These are phyloP conservation scores for Colletotrichum cereale DNA, from an alignment of 2,329 filamentous ascomycete species.

Conservation along the genomic window DNA sequence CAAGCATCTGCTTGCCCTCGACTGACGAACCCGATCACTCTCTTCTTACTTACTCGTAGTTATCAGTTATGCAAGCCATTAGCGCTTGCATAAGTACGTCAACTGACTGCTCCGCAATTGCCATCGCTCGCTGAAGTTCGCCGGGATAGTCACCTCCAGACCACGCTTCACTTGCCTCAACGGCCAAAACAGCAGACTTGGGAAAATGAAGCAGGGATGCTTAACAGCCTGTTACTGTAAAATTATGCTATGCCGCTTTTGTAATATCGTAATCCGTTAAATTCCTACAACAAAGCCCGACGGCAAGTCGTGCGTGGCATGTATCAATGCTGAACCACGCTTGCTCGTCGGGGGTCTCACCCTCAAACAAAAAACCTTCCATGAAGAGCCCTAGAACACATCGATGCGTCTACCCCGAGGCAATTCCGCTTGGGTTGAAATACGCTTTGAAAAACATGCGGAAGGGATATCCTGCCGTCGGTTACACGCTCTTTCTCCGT, in stretches of 20 bases:
- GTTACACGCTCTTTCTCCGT: slow-evolving; percentile 17
- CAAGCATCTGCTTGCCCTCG: not conserved
- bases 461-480: not conserved
- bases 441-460: not conserved
- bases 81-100: not conserved
- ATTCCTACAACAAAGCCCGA: not conserved
- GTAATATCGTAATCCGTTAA: not conserved
- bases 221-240: not conserved
- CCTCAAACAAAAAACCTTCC: not conserved
- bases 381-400: not conserved
- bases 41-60: slow-evolving; percentile 1
- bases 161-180: not conserved
- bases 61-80: slow-evolving; percentile 16
- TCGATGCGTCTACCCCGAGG: not conserved
- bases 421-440: not conserved
- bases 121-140: not conserved
- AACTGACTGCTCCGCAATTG: not conserved
- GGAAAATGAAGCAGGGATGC: not conserved
- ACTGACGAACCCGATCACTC: not conserved
- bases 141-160: not conserved
- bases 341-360: not conserved
- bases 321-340: slow-evolving; percentile 13
- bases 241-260: slow-evolving; percentile 29
- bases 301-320: not conserved
- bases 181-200: not conserved